Percentiles rank a stretch among this genome's conserved stretches.
These are phyloP conservation scores for Echites panduratus DNA, from an alignment of 257 asterid species.

Conservation along the genomic window DNA sequence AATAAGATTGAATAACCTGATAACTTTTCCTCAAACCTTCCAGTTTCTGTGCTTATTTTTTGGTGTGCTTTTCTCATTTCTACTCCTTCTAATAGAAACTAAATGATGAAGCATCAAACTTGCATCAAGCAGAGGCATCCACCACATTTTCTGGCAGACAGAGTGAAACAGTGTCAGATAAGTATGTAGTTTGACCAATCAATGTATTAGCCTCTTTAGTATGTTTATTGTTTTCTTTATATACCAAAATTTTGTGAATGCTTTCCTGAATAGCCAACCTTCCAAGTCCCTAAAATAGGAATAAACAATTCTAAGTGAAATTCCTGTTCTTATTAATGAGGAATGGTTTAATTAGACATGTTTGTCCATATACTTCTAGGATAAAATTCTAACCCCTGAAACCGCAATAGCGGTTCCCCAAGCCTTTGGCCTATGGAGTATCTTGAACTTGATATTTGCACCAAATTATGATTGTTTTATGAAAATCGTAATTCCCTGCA, in stretches of 20 bases:
- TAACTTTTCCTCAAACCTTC: conserved; percentile 9
- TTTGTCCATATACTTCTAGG: neutral
- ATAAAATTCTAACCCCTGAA: neutral
- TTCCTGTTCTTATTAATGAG: neutral
- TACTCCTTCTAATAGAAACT: conserved; percentile 58
- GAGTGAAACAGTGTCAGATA: conserved; percentile 28
- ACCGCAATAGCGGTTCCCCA: neutral
- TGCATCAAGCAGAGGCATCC: conserved; percentile 40
- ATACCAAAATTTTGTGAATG: neutral
- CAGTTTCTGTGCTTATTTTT: conserved; percentile 6
- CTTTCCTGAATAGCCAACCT: neutral
- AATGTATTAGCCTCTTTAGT: neutral
- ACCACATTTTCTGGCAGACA: conserved; percentile 49
- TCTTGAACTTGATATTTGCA: neutral
- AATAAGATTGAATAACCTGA: conserved; percentile 21
- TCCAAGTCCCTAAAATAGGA: neutral
- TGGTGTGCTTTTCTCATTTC: conserved; percentile 24
- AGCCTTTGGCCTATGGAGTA: neutral
- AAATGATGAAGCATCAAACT: conserved; percentile 42
- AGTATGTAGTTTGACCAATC: conserved; percentile 37
- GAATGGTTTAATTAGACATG: neutral
- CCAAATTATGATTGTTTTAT: neutral
- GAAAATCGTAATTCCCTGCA: neutral
- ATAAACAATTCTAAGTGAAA: neutral
- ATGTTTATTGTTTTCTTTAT: neutral